Base-by-base conservation (phyloP, 768 basidiomycete genomes). In the Paxillus ammoniavirescens region DNA sequence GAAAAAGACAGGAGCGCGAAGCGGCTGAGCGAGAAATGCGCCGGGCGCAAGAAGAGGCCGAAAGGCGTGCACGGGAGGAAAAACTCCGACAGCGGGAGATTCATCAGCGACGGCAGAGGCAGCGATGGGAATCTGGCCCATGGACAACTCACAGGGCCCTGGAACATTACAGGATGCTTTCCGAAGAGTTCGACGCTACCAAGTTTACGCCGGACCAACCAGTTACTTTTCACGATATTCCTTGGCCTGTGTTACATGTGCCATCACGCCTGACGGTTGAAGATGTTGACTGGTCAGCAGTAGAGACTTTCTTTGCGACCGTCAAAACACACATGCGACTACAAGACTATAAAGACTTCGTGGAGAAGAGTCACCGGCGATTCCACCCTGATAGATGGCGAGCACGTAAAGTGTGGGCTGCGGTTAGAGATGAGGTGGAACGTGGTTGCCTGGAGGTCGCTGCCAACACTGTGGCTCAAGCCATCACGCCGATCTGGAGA, bases 311-410 rank as follows among this genome's bases (percentile, higher is more conserved):
- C 68, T 92, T 91, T 61, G 67, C 67, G 14, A 73, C 74, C 5
- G 77, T 84, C 26, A 75, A 73, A 59, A 55, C 58, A 15, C 75
- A 78, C 42, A 77, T 89, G 77, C 76, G 81, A 21, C 50, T 68
- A 15, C 81, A 84, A 64, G 86, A 87, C 46, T 91, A 81, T 69
- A 82, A 79, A 62, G 66, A 65, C 2, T 78, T 91, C 51, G 76
- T 92, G 3, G 81, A 88, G 70, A 83, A 82, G 62, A 86, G 84
- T 60, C 81, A 90, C 61, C 77, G 82, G 38, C 72, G 89, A 48
- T 92, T 91, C 66, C 91, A 91, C 60, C 87, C 89, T 2, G 90
- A 92, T 67, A 73, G 87, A 55, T 93, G 89, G 91, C 75, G 83
- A 41, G 82, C 86, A 30, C 76, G 86, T 40, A 81, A 81, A 28